Evolutionary conservation across 306 rosid species (phyloP).

Genomic region (Malus sieversii): DNA sequence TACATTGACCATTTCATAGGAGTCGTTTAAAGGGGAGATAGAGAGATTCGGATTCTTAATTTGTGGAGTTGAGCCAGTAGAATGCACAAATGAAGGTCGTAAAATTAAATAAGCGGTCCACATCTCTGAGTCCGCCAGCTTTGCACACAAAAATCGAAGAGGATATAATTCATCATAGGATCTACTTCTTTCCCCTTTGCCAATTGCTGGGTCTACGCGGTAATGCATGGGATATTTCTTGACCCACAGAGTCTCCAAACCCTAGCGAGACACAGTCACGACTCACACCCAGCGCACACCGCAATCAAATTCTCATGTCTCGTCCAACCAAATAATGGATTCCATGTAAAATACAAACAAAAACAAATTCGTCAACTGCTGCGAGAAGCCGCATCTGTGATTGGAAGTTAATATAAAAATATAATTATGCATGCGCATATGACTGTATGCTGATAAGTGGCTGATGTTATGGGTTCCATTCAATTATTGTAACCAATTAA

Average conservation of each 20-base stretch:
- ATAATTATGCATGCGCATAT: neutral
- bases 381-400: conserved; percentile 23
- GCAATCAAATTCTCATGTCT: neutral
- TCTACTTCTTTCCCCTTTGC: neutral
- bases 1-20: too few species aligned
- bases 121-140: too few species aligned
- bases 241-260: neutral
- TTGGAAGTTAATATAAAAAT: neutral
- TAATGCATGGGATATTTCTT: conserved; percentile 2
- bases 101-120: too few species aligned
- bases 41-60: too few species aligned
- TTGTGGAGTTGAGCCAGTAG: too few species aligned
- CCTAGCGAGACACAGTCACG: neutral
- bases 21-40: too few species aligned
- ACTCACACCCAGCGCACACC: neutral
- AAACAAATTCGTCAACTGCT: neutral
- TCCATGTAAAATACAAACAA: neutral
- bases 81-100: too few species aligned
- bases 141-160: too few species aligned
- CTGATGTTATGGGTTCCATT: neutral
- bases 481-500: neutral
- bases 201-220: neutral
- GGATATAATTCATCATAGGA: too few species aligned
- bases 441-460: neutral
- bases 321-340: neutral